phyloP scores from a whole-genome alignment of 2,329 filamentous ascomycete species.

The Anthostomella pinea region DNA sequence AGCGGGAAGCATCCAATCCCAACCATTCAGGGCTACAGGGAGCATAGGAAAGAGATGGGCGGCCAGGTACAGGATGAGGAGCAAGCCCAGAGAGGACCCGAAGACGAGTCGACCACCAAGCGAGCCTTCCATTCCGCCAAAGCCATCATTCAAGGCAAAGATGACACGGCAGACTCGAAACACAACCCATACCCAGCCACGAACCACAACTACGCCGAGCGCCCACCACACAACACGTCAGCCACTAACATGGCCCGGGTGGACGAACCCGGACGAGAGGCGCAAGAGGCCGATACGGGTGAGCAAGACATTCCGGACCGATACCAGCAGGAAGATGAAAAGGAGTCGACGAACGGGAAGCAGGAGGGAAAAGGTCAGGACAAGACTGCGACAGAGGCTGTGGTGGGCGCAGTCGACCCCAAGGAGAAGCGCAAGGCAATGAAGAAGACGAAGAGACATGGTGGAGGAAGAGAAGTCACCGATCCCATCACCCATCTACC shows the following conservation, averaged over 20 bases:
- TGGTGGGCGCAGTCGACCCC: constrained; percentile 38
- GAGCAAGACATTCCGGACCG: constrained; percentile 2
- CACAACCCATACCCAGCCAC: constrained; percentile 37
- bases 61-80: constrained; percentile 36
- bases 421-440: constrained; percentile 48
- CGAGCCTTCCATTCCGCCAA: constrained; percentile 36
- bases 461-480: constrained; percentile 61
- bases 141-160: constrained; percentile 35
- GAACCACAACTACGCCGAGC: constrained; percentile 31
- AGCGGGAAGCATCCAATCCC: constrained; percentile 34
- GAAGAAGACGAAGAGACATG: constrained; percentile 43
- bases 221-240: constrained; percentile 10
- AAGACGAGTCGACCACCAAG: constrained; percentile 34
- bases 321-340: constrained; percentile 3
- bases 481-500: constrained; percentile 72
- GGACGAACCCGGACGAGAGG: constrained; percentile 9
- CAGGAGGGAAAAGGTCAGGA: constrained; percentile 13
- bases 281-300: constrained; percentile 10
- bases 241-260: constrained; percentile 14
- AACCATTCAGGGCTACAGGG: constrained; percentile 47
- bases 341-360: constrained; percentile 13
- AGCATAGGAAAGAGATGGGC: constrained; percentile 45
- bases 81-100: constrained; percentile 32
- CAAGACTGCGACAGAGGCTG: constrained; percentile 35
- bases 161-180: constrained; percentile 20